Conservation (phyloP, 1,284 basidiomycete species). For the Malassezia arunalokei region DNA sequence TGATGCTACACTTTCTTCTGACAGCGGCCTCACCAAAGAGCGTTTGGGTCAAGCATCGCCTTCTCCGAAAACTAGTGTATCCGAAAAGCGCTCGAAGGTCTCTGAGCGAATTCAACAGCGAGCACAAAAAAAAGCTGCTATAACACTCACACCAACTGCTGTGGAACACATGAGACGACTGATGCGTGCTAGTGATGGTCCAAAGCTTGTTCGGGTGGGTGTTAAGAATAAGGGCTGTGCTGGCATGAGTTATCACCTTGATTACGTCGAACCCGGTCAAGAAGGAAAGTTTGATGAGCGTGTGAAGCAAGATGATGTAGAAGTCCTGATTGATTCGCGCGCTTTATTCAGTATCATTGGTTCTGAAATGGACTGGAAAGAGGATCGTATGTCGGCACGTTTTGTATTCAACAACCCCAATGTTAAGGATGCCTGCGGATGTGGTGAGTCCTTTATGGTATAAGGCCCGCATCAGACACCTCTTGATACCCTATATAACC, state of each 20-base stretch:
- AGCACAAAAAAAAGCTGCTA: conserved; percentile 12
- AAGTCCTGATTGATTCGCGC: conserved; percentile 89
- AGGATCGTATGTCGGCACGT: conserved; percentile 56
- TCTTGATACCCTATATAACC: not conserved
- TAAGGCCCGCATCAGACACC: not conserved
- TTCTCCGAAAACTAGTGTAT: not conserved
- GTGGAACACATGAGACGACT: conserved; percentile 53
- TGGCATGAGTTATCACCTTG: conserved; percentile 89
- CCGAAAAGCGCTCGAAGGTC: conserved; percentile 4
- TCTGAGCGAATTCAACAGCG: conserved; percentile 12
- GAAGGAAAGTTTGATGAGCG: conserved; percentile 90
- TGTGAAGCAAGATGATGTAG: conserved; percentile 61
- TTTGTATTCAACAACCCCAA: conserved; percentile 71
- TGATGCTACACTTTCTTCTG: not conserved
- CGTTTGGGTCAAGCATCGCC: not conserved
- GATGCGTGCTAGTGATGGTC: conserved; percentile 60
- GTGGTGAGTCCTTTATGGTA: conserved; percentile 62
- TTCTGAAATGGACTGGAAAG: conserved; percentile 97
- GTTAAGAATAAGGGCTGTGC: conserved; percentile 99
- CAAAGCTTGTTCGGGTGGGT: conserved; percentile 83
- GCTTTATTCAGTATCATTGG: conserved; percentile 97
- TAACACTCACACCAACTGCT: conserved; percentile 57
- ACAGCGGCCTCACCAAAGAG: not conserved
- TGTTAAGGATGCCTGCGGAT: conserved; percentile 76
- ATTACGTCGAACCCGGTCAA: conserved; percentile 59